These are phyloP conservation scores for Nemania serpens DNA, from an alignment of 2,329 filamentous ascomycete genomes.

Conservation along the genomic window DNA sequence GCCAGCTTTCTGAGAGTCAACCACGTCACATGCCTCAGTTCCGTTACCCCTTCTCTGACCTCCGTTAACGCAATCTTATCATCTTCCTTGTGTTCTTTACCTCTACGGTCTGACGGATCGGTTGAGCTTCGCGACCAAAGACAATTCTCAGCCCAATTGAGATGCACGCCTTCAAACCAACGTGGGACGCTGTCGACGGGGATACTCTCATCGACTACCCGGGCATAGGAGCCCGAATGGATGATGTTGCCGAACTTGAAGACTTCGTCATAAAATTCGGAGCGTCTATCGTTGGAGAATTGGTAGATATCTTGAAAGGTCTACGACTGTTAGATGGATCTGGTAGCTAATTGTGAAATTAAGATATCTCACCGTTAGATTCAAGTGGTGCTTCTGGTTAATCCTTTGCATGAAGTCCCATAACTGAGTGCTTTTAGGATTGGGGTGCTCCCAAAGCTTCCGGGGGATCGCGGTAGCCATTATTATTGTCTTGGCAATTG, in stretches of 20 bases:
- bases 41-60: slow-evolving; percentile 68
- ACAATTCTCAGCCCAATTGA: slow-evolving; percentile 83
- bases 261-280: slow-evolving; percentile 67
- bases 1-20: slow-evolving; percentile 64
- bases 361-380: slow-evolving; percentile 57
- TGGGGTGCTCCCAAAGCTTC: slow-evolving; percentile 71
- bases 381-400: slow-evolving; percentile 61
- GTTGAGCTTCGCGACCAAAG: slow-evolving; percentile 61
- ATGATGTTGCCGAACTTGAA: slow-evolving; percentile 66
- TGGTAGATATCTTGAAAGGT: slow-evolving; percentile 71
- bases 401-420: slow-evolving; percentile 68
- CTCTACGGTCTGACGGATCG: slow-evolving; percentile 50
- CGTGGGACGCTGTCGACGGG: slow-evolving; percentile 73
- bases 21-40: slow-evolving; percentile 67
- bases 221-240: slow-evolving; percentile 62
- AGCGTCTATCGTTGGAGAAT: slow-evolving; percentile 67
- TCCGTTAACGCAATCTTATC: slow-evolving; percentile 71
- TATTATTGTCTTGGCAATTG: slow-evolving; percentile 8
- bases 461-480: slow-evolving; percentile 48
- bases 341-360: background rate
- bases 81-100: slow-evolving; percentile 70
- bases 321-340: slow-evolving; percentile 43
- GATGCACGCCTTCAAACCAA: slow-evolving; percentile 75
- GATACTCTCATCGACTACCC: slow-evolving; percentile 69
- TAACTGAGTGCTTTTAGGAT: slow-evolving; percentile 66